Conservation (phyloP, 2,329 filamentous ascomycete species). For the Chaetomium olivaceum region DNA sequence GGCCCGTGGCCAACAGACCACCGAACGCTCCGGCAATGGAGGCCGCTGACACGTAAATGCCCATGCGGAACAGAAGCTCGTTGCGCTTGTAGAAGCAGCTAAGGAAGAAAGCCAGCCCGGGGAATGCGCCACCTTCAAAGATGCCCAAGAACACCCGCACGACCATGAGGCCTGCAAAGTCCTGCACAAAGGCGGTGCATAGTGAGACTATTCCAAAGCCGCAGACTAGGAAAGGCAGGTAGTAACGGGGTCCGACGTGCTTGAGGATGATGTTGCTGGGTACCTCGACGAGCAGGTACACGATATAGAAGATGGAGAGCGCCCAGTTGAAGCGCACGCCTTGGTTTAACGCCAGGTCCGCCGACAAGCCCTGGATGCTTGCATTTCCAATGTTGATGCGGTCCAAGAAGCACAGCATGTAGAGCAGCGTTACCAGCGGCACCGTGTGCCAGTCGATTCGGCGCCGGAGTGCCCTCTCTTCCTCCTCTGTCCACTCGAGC, state of each 20-base stretch:
- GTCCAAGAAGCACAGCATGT: conserved; percentile 46
- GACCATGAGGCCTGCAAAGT: conserved; percentile 48
- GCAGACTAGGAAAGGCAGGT: conserved; percentile 54
- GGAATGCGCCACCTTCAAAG: conserved; percentile 60
- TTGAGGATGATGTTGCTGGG: conserved; percentile 59
- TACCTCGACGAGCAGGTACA: conserved; percentile 57
- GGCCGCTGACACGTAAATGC: conserved; percentile 57
- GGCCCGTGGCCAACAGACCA: conserved; percentile 55
- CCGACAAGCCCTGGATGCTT: conserved; percentile 54
- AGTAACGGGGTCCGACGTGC: conserved; percentile 53
- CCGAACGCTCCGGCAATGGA: conserved; percentile 60
- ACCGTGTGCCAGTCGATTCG: conserved; percentile 56
- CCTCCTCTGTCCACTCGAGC: conserved; percentile 51
- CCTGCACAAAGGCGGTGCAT: conserved; percentile 54
- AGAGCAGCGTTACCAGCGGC: conserved; percentile 54
- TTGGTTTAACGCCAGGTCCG: conserved; percentile 48
- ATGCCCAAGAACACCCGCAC: conserved; percentile 53
- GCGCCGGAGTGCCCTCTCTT: conserved; percentile 50
- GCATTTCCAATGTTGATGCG: conserved; percentile 54
- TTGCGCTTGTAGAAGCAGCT: conserved; percentile 58
- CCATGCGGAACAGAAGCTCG: conserved; percentile 56
- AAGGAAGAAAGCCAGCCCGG: conserved; percentile 58
- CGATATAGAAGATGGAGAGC: conserved; percentile 59
- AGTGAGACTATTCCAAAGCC: conserved; percentile 58
- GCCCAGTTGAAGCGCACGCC: conserved; percentile 59